Evolutionary conservation across 2,329 filamentous ascomycete species (phyloP).

Genomic region (Aspergillus amoenus): DNA sequence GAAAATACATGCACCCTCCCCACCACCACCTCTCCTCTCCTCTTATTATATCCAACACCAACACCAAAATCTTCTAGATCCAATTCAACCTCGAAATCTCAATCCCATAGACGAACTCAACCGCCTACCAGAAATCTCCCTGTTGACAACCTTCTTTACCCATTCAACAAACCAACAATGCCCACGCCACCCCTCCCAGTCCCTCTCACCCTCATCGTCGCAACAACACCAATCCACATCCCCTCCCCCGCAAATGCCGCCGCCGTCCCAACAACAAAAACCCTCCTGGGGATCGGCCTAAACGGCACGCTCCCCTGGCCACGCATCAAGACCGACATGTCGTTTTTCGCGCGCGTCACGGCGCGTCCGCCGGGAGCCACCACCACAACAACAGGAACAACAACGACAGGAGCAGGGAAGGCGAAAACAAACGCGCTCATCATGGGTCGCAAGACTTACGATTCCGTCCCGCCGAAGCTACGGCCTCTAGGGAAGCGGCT

Average conservation of each 20-base stretch:
- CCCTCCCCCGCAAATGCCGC: conserved; percentile 52
- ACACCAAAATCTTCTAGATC: neutral
- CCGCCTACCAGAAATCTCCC: too few relatives aligned
- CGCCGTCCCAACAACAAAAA: conserved; percentile 59
- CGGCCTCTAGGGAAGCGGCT: conserved; percentile 75
- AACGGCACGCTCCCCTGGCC: conserved; percentile 83
- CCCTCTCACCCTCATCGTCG: conserved; percentile 80
- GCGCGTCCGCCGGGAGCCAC: conserved; percentile 51
- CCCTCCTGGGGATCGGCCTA: conserved; percentile 83
- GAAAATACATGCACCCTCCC: conserved; percentile 1
- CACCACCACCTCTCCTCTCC: neutral
- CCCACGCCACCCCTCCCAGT: conserved; percentile 6
- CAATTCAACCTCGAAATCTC: neutral
- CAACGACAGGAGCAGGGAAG: neutral
- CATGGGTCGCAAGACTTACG: conserved; percentile 98
- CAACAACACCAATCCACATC: conserved; percentile 64
- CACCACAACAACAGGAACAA: neutral
- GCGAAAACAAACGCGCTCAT: conserved; percentile 69
- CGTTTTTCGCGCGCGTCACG: conserved; percentile 89
- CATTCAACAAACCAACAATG: neutral
- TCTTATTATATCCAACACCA: neutral
- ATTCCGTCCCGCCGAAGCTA: conserved; percentile 76
- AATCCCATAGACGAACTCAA: neutral
- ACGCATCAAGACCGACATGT: conserved; percentile 85
- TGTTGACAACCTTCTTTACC: neutral